Base-by-base conservation (phyloP, 495 filamentous ascomycete species). In the Viridothelium virens region DNA sequence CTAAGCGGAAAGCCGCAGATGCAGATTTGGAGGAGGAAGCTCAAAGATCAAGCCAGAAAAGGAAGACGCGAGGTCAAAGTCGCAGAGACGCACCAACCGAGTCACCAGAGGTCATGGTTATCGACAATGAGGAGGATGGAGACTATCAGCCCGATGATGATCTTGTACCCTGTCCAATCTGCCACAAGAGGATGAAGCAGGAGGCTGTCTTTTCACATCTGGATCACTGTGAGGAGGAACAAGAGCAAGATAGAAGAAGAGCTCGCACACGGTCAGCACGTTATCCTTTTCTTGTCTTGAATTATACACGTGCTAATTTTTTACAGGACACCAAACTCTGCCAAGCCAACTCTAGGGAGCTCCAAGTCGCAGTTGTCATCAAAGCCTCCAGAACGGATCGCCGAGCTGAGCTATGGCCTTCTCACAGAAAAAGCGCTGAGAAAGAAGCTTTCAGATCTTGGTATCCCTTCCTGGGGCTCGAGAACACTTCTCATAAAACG, bases 91-190 rank as follows among this genome's bases (percentile, higher is more conserved):
- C 67, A 69, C 39, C 56, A 36, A 25, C 65, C n/a, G 11, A 37
- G 56, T 14, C n/a, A 9, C 9, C 31, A 9, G 5, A 33, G 7
- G 31, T 36, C 33, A 11, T 5, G 39, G 61, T 71, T 2, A 38
- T 53, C 31, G 65, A 67, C 34, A n/a, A 64, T 16, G 65, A 66
- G n/a, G 69, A 65, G 2, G 72, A 72, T 36, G 70, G 65, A 41
- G 69, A 74, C 38, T 67, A 78, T 46, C 33, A 63, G 37, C 61
- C 72, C 84, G 86, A 87, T 63, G 88, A 93, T 68, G 92, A 90
- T 5, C 77, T 93, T 25, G 87, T 91, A 2, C 77, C 84, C 16
- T 98, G 94, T 75, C 94, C 94, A 0, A 87, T 92, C 5, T 98
- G 94, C 74, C 74, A 76, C 34, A 79, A 81, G 65, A 82, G 84